A percentile compares a stretch with the other conserved stretches of the same genome.
Conservation (phyloP, 768 basidiomycete species). For the Lepiota brunneoincarnata region DNA sequence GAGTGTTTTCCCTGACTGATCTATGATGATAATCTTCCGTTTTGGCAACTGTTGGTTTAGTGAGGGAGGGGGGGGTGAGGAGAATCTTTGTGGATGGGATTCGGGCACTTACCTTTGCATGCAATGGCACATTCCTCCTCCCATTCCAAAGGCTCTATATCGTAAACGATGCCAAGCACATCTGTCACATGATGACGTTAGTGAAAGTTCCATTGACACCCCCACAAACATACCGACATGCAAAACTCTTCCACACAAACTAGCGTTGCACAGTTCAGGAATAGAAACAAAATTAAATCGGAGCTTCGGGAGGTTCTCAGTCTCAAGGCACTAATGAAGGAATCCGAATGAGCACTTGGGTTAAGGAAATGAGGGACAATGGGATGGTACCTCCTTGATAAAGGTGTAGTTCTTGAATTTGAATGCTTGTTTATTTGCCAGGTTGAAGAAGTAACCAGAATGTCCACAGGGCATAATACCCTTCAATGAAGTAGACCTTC, state of each 20-base stretch:
- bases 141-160: neutral
- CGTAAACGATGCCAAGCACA: neutral
- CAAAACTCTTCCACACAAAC: too few species aligned
- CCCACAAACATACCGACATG: too few species aligned
- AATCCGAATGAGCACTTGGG: neutral
- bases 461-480: neutral
- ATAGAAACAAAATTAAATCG: neutral
- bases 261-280: neutral
- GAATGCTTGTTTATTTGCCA: neutral
- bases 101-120: too few species aligned
- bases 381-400: neutral
- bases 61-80: neutral
- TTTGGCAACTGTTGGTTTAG: too few species aligned
- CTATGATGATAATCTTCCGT: neutral
- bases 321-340: neutral
- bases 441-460: neutral
- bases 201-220: too few species aligned
- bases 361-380: neutral
- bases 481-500: neutral
- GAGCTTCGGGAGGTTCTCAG: neutral
- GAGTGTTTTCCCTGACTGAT: neutral
- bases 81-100: too few species aligned
- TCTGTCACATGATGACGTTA: too few species aligned
- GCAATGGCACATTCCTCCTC: neutral
- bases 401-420: neutral